phyloP scores from a whole-genome alignment of 2,329 filamentous ascomycete genomes.

The Ophiocordyceps camponoti-floridani region DNA sequence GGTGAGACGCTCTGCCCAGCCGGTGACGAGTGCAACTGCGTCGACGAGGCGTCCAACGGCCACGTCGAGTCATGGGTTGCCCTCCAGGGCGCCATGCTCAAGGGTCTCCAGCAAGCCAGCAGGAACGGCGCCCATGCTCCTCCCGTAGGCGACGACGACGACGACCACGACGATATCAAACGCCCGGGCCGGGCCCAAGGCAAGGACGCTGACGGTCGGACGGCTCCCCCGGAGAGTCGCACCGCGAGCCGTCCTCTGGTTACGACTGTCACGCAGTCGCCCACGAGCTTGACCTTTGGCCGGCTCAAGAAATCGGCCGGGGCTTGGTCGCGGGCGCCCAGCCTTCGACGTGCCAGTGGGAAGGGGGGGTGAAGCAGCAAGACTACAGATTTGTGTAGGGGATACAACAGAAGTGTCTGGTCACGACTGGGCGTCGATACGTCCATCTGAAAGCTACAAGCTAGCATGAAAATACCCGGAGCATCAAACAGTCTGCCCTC shows the following conservation, averaged over 20 bases:
- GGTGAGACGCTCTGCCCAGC: constrained; percentile 41
- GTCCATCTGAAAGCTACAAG: no score
- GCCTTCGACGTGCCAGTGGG: constrained; percentile 15
- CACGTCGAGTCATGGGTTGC: constrained; percentile 44
- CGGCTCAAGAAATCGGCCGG: constrained; percentile 30
- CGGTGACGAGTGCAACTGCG: constrained; percentile 46
- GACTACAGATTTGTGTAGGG: no score
- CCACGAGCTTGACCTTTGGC: constrained; percentile 29
- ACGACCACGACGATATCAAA: constrained; percentile 9
- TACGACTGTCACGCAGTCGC: constrained; percentile 8
- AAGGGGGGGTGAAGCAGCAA: constrained; percentile 3
- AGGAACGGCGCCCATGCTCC: constrained; percentile 7
- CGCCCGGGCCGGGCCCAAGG: constrained; percentile 7
- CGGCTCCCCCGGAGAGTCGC: constrained; percentile 2
- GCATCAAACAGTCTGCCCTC: no score
- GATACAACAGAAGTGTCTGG: no score
- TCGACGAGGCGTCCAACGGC: constrained; percentile 34
- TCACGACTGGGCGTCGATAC: no score
- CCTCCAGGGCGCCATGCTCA: constrained; percentile 18
- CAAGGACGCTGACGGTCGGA: constrained; percentile 10
- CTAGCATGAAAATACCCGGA: no score
- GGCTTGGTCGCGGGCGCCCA: constrained; percentile 25
- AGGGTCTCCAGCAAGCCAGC: constrained; percentile 6
- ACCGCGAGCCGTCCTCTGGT: constrained; percentile 7
- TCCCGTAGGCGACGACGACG: constrained; percentile 13